Evolutionary conservation across 768 basidiomycete genomes (phyloP).

Genomic region (Infundibulicybe gibba): DNA sequence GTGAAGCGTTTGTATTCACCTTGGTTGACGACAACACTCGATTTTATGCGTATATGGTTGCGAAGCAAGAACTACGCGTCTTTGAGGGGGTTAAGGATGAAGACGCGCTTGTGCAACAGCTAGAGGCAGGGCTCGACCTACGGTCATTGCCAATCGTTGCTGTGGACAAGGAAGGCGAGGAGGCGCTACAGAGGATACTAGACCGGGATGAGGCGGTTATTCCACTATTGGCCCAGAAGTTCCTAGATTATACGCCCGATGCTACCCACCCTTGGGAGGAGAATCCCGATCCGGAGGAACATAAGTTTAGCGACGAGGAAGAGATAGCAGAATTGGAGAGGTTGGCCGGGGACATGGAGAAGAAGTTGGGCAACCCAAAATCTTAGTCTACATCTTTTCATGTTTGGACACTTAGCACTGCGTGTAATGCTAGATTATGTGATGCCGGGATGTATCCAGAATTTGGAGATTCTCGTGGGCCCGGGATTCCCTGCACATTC

Average conservation of each 20-base stretch:
- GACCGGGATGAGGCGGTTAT: conserved; percentile 26
- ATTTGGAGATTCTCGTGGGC: no score
- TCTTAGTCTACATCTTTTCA: no score
- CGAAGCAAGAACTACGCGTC: conserved; percentile 5
- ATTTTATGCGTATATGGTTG: conserved; percentile 15
- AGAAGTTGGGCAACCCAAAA: background rate
- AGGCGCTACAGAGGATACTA: conserved; percentile 20
- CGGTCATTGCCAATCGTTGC: conserved; percentile 10
- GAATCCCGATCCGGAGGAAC: background rate
- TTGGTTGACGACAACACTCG: conserved; percentile 11
- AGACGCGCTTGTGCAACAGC: conserved; percentile 9
- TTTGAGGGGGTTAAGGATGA: conserved; percentile 11
- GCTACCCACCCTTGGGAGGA: conserved; percentile 13
- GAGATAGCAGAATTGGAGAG: background rate
- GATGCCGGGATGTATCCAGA: no score
- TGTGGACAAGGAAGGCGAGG: conserved; percentile 21
- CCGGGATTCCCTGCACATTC: no score
- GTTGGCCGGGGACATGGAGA: background rate
- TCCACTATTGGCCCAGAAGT: conserved; percentile 23
- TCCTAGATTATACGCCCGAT: conserved; percentile 24
- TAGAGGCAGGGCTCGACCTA: conserved; percentile 9
- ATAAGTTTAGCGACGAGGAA: background rate
- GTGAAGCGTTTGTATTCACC: conserved; percentile 17
- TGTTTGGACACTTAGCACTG: no score
- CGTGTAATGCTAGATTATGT: no score